Base-by-base conservation (phyloP, 352 stramenopile species). In the Globisporangium mamillatum region DNA sequence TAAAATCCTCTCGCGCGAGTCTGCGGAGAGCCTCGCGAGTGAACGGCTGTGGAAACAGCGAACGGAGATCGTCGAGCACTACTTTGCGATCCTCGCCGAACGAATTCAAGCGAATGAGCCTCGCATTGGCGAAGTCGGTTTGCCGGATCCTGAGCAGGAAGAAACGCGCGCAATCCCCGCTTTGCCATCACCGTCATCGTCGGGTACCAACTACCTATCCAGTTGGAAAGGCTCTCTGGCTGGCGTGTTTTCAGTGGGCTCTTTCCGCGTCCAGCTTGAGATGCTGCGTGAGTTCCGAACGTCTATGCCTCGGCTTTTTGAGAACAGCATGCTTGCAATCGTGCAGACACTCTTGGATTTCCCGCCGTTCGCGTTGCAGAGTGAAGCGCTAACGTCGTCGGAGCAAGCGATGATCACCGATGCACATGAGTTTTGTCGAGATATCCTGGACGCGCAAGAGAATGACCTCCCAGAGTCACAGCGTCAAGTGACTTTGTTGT, bases 261-360 rank as follows among this genome's bases (percentile, higher is more conserved):
- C 78, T 29, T 74, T 91, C n/a, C 81, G 82, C 8, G 69, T 93
- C 57, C 84, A 93, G 60, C 71, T 93, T 32, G 78, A 89, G 56
- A 89, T 91, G 78, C 67, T 93, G 46, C 81, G 74, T 1, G 79
- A 84, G 38, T 90, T 90, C 29, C 80, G 80, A 5, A 60, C 55
- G 3, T 52, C 71, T 9, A 80, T 69, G 63, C 75, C 82, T 32
- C 68, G 52, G 7, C 36, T 91, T 7, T 93, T 90, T 64, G 78
- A 88, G 54, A 81, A 77, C 20, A 78, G 81, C 3, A 61, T 78
- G 27, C 68, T 88, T 46, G 58, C 80, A 4, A 70, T 91, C 7
- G 74, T 91, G 20, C 61, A 85, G 32, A 90, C 84, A 1, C 55
- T 90, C 22, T 25, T 89, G 25, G 84, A 91, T 25, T 88, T 82